Evolutionary conservation across 345 rosid species (phyloP).

Genomic region (Raphanus sativus): DNA sequence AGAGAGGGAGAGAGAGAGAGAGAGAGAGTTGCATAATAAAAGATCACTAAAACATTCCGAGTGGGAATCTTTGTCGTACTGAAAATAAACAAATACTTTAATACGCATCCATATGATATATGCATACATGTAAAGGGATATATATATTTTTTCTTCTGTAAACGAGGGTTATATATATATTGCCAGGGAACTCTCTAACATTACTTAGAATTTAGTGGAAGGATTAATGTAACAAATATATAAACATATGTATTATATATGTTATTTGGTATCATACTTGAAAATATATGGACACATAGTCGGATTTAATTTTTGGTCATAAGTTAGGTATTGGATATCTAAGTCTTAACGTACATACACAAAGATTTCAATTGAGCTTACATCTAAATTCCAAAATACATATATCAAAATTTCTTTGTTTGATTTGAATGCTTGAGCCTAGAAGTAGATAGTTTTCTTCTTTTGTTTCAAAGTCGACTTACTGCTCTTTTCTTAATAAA

Average conservation of each 20-base stretch:
- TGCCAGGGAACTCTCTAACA: not conserved
- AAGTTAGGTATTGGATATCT: slow-evolving; percentile 32
- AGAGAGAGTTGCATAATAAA: slow-evolving; percentile 22
- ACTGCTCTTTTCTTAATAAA: slow-evolving; percentile 9
- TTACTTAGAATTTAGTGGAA: not conserved
- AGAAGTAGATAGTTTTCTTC: slow-evolving; percentile 23
- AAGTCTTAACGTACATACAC: slow-evolving; percentile 33
- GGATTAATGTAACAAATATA: not conserved
- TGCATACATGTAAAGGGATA: slow-evolving; percentile 8
- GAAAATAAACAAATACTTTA: slow-evolving; percentile 26
- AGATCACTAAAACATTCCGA: slow-evolving; percentile 35
- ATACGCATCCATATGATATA: slow-evolving; percentile 17
- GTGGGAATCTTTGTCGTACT: slow-evolving; percentile 52
- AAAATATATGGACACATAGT: not conserved
- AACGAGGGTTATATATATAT: no score
- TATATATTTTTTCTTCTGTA: no score
- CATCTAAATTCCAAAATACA: not conserved
- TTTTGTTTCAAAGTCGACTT: slow-evolving; percentile 6
- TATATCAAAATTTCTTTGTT: not conserved
- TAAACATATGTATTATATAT: not conserved
- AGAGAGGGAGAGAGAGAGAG: slow-evolving; percentile 34
- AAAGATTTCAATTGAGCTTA: not conserved
- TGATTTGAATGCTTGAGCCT: slow-evolving; percentile 16
- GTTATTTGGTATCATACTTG: not conserved
- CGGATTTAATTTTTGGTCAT: slow-evolving; percentile 18